phyloP scores from a whole-genome alignment of 148 eudicot species.

The Rhododendron mucronatum region DNA sequence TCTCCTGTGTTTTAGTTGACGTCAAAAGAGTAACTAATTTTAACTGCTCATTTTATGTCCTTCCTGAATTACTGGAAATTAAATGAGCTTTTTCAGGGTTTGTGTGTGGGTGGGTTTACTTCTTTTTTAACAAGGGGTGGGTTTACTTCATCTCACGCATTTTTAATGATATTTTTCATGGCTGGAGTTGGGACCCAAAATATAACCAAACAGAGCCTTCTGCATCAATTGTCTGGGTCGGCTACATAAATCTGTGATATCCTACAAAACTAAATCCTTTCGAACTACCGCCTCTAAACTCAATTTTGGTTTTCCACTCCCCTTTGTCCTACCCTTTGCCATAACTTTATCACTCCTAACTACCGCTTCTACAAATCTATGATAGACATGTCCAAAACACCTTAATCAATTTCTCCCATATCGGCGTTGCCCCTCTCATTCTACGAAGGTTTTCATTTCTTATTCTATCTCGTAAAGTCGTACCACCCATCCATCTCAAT shows the following conservation, averaged over 20 bases:
- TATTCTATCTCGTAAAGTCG: not conserved
- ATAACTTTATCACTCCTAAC: not conserved
- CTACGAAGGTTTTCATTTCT: not conserved
- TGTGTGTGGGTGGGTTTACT: not conserved
- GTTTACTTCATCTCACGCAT: not conserved
- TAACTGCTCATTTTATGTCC: not conserved
- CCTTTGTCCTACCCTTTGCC: not conserved
- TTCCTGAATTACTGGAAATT: not conserved
- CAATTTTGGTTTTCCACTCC: not conserved
- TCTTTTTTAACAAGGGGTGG: not conserved
- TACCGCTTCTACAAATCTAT: not conserved
- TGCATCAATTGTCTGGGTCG: not conserved
- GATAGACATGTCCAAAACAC: not conserved
- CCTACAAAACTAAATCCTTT: not conserved
- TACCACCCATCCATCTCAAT: not conserved
- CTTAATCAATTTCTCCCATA: not conserved
- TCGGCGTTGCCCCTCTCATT: not conserved
- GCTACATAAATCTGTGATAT: not conserved
- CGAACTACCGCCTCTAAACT: not conserved
- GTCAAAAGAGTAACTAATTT: not conserved
- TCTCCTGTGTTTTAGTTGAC: not conserved
- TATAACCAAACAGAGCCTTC: not conserved
- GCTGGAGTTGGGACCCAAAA: not conserved
- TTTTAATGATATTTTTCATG: not conserved
- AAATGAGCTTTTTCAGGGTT: not conserved